phyloP scores from a whole-genome alignment of 1,284 basidiomycete species.

The Chondrostereum purpureum region DNA sequence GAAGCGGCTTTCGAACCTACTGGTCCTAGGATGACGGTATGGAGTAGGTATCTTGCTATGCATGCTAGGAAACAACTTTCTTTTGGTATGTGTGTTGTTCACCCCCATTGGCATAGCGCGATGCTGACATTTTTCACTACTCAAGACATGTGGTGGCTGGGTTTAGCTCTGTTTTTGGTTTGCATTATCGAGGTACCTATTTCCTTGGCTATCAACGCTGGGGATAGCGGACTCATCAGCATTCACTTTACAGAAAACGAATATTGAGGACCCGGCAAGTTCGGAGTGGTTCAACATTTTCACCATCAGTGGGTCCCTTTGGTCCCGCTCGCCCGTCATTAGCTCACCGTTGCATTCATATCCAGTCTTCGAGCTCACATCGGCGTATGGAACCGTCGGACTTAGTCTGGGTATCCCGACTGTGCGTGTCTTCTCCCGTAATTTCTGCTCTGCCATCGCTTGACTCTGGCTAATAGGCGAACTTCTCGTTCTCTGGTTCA shows the following conservation, averaged over 20 bases:
- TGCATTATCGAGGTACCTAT: slow-evolving; percentile 79
- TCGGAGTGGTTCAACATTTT: slow-evolving; percentile 77
- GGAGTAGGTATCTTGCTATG: slow-evolving; percentile 71
- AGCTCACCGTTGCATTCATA: slow-evolving; percentile 1
- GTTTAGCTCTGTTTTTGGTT: slow-evolving; percentile 68
- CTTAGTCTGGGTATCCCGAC: slow-evolving; percentile 66
- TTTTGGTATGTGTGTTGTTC: slow-evolving; percentile 50
- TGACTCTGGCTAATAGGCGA: too few species aligned
- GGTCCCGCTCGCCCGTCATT: neutral
- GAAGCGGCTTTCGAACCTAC: slow-evolving; percentile 39
- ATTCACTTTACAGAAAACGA: too few species aligned
- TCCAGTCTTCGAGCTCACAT: slow-evolving; percentile 81
- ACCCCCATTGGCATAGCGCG: neutral
- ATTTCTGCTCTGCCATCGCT: slow-evolving; percentile 5
- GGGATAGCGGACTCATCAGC: too few species aligned
- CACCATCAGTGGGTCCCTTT: slow-evolving; percentile 48
- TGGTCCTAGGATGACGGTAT: slow-evolving; percentile 52
- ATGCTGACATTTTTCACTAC: slow-evolving; percentile 6
- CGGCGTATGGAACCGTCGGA: slow-evolving; percentile 89
- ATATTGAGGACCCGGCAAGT: slow-evolving; percentile 46
- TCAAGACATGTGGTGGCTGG: slow-evolving; percentile 88
- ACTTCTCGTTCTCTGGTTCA: slow-evolving; percentile 77
- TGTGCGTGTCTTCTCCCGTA: slow-evolving; percentile 30
- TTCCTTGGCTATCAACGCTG: slow-evolving; percentile 1
- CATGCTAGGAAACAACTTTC: slow-evolving; percentile 85